Evolutionary conservation across 2,329 filamentous ascomycete genomes (phyloP), one percentile per base, ranked within the genome.

Genomic region (Ophiostoma pallidulum): DNA sequence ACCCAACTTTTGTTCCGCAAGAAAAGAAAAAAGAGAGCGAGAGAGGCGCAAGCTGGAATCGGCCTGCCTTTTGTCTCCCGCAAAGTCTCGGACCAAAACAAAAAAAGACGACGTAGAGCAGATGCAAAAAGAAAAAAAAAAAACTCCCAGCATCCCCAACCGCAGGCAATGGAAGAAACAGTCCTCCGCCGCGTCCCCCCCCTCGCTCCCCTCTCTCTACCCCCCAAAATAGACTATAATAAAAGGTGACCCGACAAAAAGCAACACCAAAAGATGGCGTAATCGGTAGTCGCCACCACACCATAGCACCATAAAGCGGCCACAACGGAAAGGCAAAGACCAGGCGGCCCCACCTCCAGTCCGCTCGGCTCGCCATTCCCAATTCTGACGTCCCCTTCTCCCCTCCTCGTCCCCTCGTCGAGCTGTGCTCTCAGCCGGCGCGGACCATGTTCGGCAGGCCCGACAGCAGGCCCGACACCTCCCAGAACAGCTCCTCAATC

Each of bases 401-500:
- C 33, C 22, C 28, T 45, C n/a, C 10, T 33, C 35, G 16, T 33
- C 14, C 24, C 18, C n/a, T n/a, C n/a, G n/a, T n/a, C 24, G 5
- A 10, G 6, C 24, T 28, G 24, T n/a, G 3, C 4, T 13, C 4
- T 35, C 26, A 47, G 2, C 45, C 41, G 1, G 41, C 45, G 7
- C 41, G 46, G 13, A 52, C 47, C 4, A 52, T 29, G 39, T 37
- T 46, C 41, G 50, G 47, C 47, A 50, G 39, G 16, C 51, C 49
- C 19, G 76, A 74, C 60, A 84, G 79, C 53, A 86, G 60, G 5
- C 70, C 76, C 12, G 83, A 75, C 33, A 91, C 80, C 62, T 80
- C 78, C 62, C 83, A 80, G 60, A 90, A 89, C 67, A 87, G 75
- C 53, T 88, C 84, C 62, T 84, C 79, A 19, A 90, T 76, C 10